Evolutionary conservation across 2,329 filamentous ascomycete species (phyloP).

Genomic region (Calonectria naviculata): DNA sequence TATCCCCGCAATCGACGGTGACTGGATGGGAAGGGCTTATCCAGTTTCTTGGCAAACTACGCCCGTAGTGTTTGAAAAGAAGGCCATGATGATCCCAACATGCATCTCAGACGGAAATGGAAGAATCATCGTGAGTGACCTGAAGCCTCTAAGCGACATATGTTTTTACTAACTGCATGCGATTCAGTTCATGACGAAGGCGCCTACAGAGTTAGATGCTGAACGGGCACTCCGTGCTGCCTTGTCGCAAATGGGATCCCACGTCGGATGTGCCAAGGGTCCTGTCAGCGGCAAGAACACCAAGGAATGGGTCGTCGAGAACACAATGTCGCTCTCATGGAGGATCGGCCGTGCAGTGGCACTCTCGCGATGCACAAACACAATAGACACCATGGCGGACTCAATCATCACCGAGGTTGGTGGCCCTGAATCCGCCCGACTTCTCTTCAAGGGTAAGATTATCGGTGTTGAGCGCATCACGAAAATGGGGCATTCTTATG

Average conservation of each 20-base stretch:
- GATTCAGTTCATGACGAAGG: slow-evolving; percentile 20
- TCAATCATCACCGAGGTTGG: slow-evolving; percentile 52
- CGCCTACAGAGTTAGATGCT: slow-evolving; percentile 40
- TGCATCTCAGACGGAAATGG: slow-evolving; percentile 30
- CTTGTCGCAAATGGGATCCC: slow-evolving; percentile 44
- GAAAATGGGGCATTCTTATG: slow-evolving; percentile 55
- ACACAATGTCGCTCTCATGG: slow-evolving; percentile 52
- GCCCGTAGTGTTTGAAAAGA: slow-evolving; percentile 44
- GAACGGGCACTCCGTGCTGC: slow-evolving; percentile 22
- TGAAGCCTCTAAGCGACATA: neutral
- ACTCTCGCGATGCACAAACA: slow-evolving; percentile 27
- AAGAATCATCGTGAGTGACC: slow-evolving; percentile 38
- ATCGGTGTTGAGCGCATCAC: slow-evolving; percentile 51
- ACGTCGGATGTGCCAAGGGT: slow-evolving; percentile 44
- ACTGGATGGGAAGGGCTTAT: slow-evolving; percentile 51
- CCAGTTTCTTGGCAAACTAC: slow-evolving; percentile 41
- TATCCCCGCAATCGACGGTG: slow-evolving; percentile 48
- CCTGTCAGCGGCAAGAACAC: slow-evolving; percentile 47
- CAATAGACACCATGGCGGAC: slow-evolving; percentile 53
- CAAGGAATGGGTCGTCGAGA: slow-evolving; percentile 46
- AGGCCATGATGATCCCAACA: slow-evolving; percentile 46
- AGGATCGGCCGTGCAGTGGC: slow-evolving; percentile 61
- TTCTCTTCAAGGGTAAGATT: slow-evolving; percentile 43
- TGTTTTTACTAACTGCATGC: neutral
- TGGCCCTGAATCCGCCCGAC: slow-evolving; percentile 37